phyloP scores from a whole-genome alignment of 2,329 filamentous ascomycete genomes.

The Pseudogymnoascus sp. region DNA sequence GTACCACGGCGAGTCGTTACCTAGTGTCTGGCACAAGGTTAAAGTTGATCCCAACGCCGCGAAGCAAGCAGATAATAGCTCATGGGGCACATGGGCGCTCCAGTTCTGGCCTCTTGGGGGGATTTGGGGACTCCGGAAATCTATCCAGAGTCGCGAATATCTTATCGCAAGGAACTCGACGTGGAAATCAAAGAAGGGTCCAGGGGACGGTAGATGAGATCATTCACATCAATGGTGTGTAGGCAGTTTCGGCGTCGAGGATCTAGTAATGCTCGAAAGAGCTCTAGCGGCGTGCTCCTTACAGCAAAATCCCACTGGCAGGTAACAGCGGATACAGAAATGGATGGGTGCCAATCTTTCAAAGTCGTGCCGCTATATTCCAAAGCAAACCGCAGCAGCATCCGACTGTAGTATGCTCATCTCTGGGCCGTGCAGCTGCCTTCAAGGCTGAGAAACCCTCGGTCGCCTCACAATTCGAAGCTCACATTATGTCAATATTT shows the following conservation, averaged over 20 bases:
- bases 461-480: neutral
- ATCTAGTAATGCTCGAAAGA: neutral
- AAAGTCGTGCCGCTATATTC: neutral
- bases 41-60: constrained; percentile 44
- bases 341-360: neutral
- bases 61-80: constrained; percentile 30
- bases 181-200: constrained; percentile 17
- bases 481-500: neutral
- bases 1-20: constrained; percentile 54
- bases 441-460: neutral
- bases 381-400: neutral
- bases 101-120: constrained; percentile 47
- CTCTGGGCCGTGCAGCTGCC: neutral
- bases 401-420: neutral
- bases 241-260: neutral
- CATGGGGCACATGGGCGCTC: constrained; percentile 32
- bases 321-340: neutral
- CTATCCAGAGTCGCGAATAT: constrained; percentile 42
- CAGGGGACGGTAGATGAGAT: neutral
- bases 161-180: constrained; percentile 19
- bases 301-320: neutral
- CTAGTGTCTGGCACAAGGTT: constrained; percentile 65
- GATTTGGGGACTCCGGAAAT: constrained; percentile 50
- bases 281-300: neutral
- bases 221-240: neutral